These are phyloP conservation scores for Mycena capillaripes DNA, from an alignment of 768 basidiomycete genomes.

Conservation along the genomic window DNA sequence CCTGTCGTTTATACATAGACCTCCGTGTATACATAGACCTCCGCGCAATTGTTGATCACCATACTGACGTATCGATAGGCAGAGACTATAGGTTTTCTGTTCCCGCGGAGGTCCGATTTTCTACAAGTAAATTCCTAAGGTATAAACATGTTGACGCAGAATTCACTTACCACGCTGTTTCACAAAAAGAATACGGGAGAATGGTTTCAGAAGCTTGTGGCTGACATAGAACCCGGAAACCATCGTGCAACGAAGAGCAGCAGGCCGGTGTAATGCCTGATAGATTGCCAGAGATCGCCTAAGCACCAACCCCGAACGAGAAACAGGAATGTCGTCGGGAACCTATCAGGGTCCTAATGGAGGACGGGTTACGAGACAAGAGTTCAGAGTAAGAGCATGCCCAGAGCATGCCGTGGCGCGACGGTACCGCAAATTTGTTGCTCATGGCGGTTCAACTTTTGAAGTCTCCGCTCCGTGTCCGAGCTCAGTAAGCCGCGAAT, in stretches of 20 bases:
- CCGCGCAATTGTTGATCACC: constrained; percentile 10
- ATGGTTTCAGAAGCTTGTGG: not conserved
- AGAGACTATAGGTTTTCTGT: not conserved
- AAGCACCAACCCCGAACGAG: not conserved
- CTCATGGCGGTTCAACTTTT: not conserved
- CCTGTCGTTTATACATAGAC: not conserved
- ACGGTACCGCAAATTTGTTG: not conserved
- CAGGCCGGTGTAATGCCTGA: not conserved
- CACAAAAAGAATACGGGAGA: not conserved
- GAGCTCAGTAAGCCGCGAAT: not conserved
- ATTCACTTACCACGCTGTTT: not conserved
- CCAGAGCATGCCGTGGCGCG: not conserved
- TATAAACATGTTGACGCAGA: not conserved
- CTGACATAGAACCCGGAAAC: constrained; percentile 7
- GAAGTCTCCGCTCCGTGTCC: not conserved
- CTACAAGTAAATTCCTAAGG: not conserved
- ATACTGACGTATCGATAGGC: not conserved
- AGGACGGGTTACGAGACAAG: not conserved
- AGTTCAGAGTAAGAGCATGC: not conserved
- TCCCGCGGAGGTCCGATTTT: not conserved
- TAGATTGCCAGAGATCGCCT: constrained; percentile 16
- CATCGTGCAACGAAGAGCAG: not conserved
- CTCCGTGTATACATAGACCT: not conserved
- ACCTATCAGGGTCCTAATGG: not conserved
- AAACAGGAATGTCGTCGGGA: too few relatives aligned